A percentile compares a stretch with the other conserved stretches of the same genome.
phyloP scores from a whole-genome alignment of 2,329 filamentous ascomycete genomes.

The Fusarium penzigii region DNA sequence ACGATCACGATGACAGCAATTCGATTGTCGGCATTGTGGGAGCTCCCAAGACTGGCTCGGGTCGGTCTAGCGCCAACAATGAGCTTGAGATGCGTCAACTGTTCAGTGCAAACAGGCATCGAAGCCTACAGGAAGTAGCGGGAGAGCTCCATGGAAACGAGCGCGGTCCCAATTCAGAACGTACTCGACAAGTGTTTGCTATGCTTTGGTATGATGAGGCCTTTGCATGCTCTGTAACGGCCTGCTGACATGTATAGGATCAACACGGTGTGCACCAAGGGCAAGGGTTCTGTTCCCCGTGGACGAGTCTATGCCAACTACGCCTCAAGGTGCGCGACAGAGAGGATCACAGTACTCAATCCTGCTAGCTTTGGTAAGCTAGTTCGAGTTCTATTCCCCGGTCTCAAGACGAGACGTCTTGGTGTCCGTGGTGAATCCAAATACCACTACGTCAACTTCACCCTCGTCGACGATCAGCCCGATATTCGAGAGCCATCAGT shows the following conservation, averaged over 20 bases:
- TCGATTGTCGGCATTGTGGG: conserved; percentile 46
- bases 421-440: conserved; percentile 97
- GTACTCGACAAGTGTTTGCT: conserved; percentile 82
- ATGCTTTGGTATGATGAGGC: conserved; percentile 72
- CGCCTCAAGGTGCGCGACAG: conserved; percentile 86
- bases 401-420: conserved; percentile 86
- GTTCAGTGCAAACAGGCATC: conserved; percentile 67
- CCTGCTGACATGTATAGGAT: conserved; percentile 55
- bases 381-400: conserved; percentile 92
- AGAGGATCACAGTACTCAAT: conserved; percentile 92
- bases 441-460: conserved; percentile 86
- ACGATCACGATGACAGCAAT: conserved; percentile 59
- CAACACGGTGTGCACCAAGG: conserved; percentile 69
- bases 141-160: conserved; percentile 77
- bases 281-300: conserved; percentile 84
- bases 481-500: conserved; percentile 48
- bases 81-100: conserved; percentile 79
- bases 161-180: conserved; percentile 77
- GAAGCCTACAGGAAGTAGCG: conserved; percentile 70
- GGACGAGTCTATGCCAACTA: conserved; percentile 96
- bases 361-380: conserved; percentile 97
- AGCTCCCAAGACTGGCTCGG: conserved; percentile 58
- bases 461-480: conserved; percentile 57
- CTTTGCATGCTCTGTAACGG: conserved; percentile 11
- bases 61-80: conserved; percentile 73